phyloP scores from a whole-genome alignment of 306 rosid species.

The Inga oerstediana region DNA sequence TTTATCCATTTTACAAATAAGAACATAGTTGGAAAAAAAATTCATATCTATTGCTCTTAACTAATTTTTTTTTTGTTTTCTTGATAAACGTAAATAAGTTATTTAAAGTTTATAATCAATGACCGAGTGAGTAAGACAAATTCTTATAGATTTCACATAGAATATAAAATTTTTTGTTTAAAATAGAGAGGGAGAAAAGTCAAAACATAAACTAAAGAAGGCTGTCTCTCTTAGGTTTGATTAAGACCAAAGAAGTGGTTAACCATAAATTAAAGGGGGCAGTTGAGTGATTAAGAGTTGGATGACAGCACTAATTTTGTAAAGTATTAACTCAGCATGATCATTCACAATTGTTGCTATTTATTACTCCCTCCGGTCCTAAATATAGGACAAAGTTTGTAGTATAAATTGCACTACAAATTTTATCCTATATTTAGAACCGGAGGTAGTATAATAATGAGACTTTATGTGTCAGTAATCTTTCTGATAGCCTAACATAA shows the following conservation, averaged over 20 bases:
- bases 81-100: too few species aligned
- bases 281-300: constrained; percentile 32
- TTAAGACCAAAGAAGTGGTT: constrained; percentile 23
- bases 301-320: constrained; percentile 27
- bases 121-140: background rate
- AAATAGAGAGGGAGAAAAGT: background rate
- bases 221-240: constrained; percentile 1
- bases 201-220: constrained; percentile 15
- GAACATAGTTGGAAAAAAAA: too few species aligned
- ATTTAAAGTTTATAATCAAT: too few species aligned
- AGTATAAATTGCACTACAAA: too few species aligned
- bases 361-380: too few species aligned
- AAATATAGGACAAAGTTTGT: too few species aligned
- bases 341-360: background rate
- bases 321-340: background rate
- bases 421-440: too few species aligned
- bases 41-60: too few species aligned
- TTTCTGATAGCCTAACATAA: background rate
- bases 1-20: too few species aligned
- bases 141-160: too few species aligned
- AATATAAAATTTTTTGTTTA: too few species aligned
- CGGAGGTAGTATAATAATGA: background rate
- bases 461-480: background rate
- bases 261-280: constrained; percentile 28
- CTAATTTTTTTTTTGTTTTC: too few species aligned